Base-by-base conservation (phyloP, 257 asterid species). In the Primulina tabacum region DNA sequence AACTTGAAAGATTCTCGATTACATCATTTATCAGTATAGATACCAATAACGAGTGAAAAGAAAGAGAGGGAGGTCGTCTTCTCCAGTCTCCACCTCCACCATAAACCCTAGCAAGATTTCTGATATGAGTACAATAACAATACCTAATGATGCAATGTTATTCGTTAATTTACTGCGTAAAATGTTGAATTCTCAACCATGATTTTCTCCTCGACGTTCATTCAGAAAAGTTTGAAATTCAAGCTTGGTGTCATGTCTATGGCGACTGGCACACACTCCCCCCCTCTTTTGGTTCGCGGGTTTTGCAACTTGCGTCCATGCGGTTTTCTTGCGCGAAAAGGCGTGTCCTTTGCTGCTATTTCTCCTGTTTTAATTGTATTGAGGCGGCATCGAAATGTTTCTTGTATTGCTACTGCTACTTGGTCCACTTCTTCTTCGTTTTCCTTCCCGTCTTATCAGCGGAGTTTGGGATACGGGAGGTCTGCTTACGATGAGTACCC, bases 401-500 rank as follows among this genome's bases (percentile, higher is more conserved):
- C 8, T 50, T 50, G 2, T 50, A 5, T 50, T 50, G 57, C 57
- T 16, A 20, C 57, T 14, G 57, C 57, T 50, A 5, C 21, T 50
- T 50, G n/a, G 7, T 14, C n/a, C 6, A 6, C 74, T 70, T 53
- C 78, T 73, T 74, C 81, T 40, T 56, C 75, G 71, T 37, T 71
- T 67, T 67, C 84, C 57, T 74, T 75, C 74, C 90, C 95, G 18
- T 81, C 80, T 71, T 79, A 81, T 75, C 89, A 80, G 76, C 92
- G 76, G 83, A 86, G 67, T 76, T 76, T 76, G 67, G 87, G 96
- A 64, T 88, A 83, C 65, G 92, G 93, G 24, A 73, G 87, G 79
- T 83, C 71, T 80, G 94, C 94, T 6, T 85, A 88, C 72, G 85
- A 88, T 37, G 92, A 86, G 32, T 86, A 79, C 77, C 88, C 71